Evolutionary conservation across 495 filamentous ascomycete species (phyloP).

Genomic region (Collariella sp.): DNA sequence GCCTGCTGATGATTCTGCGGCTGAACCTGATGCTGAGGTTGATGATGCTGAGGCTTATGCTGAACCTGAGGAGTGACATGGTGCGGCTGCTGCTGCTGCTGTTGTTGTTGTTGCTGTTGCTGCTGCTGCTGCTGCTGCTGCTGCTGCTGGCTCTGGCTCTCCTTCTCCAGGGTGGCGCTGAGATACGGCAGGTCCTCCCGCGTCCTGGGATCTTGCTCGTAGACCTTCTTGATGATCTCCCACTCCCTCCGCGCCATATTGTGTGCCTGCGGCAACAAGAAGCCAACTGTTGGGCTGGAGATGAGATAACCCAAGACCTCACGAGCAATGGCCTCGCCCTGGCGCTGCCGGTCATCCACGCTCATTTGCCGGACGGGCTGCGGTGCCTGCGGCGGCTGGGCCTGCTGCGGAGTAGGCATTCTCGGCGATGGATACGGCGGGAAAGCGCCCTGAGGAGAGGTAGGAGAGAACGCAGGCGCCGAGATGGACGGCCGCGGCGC

Average conservation of each 20-base stretch:
- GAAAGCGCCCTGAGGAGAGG: conserved; percentile 38
- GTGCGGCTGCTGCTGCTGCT: conserved; percentile 3
- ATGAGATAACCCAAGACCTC: conserved; percentile 54
- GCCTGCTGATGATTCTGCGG: conserved; percentile 4
- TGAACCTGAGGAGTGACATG: conserved; percentile 5
- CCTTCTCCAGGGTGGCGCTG: conserved; percentile 38
- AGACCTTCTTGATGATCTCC: conserved; percentile 52
- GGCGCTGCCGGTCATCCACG: conserved; percentile 21
- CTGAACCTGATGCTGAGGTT: neutral
- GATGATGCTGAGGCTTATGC: neutral
- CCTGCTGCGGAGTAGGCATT: conserved; percentile 28
- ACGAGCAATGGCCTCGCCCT: conserved; percentile 42
- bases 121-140: conserved; percentile 10
- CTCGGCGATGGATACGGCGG: conserved; percentile 25
- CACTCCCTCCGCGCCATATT: conserved; percentile 55
- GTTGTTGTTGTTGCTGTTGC: conserved; percentile 6
- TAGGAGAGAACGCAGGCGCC: conserved; percentile 41
- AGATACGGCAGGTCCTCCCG: conserved; percentile 42
- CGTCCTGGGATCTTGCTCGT: conserved; percentile 43
- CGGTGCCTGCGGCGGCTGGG: conserved; percentile 19
- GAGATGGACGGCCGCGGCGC: conserved; percentile 32
- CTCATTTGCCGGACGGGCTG: conserved; percentile 8
- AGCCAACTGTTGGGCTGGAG: conserved; percentile 53
- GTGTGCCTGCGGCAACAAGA: conserved; percentile 57
- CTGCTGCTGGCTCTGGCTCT: conserved; percentile 15